Percentiles rank a stretch among this genome's conserved stretches.
These are phyloP conservation scores for Suhomyces vadensis DNA, from an alignment of 805 yeast genomes.

Conservation along the genomic window DNA sequence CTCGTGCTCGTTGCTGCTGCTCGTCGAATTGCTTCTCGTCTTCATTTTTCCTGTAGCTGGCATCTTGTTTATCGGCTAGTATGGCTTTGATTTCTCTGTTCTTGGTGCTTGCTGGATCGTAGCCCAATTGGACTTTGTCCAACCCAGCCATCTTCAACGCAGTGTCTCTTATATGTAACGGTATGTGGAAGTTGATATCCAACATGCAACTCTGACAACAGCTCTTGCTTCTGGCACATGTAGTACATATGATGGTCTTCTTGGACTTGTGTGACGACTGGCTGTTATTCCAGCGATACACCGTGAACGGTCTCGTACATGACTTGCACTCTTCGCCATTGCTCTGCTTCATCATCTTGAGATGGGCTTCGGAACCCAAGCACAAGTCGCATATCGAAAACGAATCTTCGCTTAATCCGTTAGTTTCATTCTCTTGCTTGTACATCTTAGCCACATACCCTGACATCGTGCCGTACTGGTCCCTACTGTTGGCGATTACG, in stretches of 20 bases:
- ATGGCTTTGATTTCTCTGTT: conserved; percentile 41
- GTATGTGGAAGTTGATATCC: conserved; percentile 81
- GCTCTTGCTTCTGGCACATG: conserved; percentile 77
- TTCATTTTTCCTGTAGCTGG: conserved; percentile 40
- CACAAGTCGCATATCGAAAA: conserved; percentile 72
- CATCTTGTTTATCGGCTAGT: conserved; percentile 50
- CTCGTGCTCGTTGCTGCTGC: conserved; percentile 40
- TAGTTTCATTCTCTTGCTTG: conserved; percentile 4
- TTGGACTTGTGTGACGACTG: conserved; percentile 45
- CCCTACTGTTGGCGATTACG: no score
- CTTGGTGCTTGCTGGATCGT: conserved; percentile 21
- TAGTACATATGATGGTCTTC: conserved; percentile 70
- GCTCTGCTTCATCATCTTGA: conserved; percentile 69
- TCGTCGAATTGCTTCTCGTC: conserved; percentile 11
- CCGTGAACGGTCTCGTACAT: conserved; percentile 83
- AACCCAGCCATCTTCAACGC: conserved; percentile 72
- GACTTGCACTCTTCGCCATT: conserved; percentile 81
- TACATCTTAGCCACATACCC: no score
- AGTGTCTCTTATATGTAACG: conserved; percentile 74
- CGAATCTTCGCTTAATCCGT: conserved; percentile 14
- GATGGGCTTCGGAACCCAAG: conserved; percentile 63
- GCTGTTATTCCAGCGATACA: conserved; percentile 69
- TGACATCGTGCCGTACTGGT: no score
- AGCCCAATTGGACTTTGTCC: background rate
- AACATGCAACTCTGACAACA: conserved; percentile 88